Evolutionary conservation across 495 filamentous ascomycete species (phyloP), one percentile per base, ranked within the genome.

Genomic region (Bathelium albidoporum): DNA sequence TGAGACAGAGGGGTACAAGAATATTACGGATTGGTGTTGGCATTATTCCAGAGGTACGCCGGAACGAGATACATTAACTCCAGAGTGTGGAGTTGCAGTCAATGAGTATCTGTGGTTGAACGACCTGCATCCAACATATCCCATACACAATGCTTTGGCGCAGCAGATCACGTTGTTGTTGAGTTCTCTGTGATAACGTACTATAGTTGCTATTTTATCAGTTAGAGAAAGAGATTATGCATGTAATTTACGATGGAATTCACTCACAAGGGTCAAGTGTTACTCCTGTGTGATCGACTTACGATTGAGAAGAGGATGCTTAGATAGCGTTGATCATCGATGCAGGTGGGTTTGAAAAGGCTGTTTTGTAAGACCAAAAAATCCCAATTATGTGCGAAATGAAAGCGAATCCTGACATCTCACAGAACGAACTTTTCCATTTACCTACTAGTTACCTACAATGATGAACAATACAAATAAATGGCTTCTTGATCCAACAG

Each of bases 31-130:
- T 1, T 87, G 76, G 61, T 87, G 84, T 69, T 64, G 32, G 29
- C 73, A 72, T 0, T 86, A 86, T 70, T 66, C 74, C 60, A 81
- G 82, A 70, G 83, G 83, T 0, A 85, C 84, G 9, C 78, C 81
- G 7, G 73, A 69, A 7, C 70, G 74, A 62, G 70, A 81, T 34
- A 80, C 77, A 1, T 75, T 77, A 18, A 72, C 59, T 44, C 28
- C 76, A 41, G 65, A 74, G 1, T 87, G 83, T 65, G 69, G 73
- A 10, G 63, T 80, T 31, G 71, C 79, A 1, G 81, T 87, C 2
- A 78, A 85, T 60, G 70, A 85, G 63, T 87, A 85, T 69, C 82
- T 87, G 65, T 86, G 83, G 85, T 71, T 86, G 20, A 85, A 86
- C 64, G 75, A 68, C 52, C 69, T 87, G 61, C 85, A 87, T 65